Percentiles rank a stretch among this genome's conserved stretches.
Evolutionary conservation across 2,329 filamentous ascomycete species (phyloP).

Genomic region (Xylariales sp.): DNA sequence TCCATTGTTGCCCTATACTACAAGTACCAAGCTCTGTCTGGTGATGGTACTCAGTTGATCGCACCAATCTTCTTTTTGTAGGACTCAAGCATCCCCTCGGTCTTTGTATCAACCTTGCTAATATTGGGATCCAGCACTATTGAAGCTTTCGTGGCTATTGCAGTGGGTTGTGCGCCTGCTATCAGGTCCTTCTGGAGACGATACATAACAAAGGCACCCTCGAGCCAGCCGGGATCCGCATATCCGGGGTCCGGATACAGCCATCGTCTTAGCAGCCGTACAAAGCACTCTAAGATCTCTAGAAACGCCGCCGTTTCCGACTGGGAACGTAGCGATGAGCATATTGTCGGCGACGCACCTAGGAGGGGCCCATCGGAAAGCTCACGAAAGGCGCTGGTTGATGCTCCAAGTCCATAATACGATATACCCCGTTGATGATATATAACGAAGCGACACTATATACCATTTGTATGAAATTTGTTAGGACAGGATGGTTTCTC

Average conservation of each 20-base stretch:
- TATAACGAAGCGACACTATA: not conserved
- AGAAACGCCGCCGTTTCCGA: not conserved
- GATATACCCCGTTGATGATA: not conserved
- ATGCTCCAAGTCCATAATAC: not conserved
- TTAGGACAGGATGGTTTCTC: not conserved
- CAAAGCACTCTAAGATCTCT: not conserved
- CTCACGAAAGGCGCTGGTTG: not conserved
- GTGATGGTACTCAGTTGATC: slow-evolving; percentile 16
- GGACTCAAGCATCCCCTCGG: not conserved
- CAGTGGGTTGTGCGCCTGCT: slow-evolving; percentile 12
- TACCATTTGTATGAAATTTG: not conserved
- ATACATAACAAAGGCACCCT: slow-evolving; percentile 6
- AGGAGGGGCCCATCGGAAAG: not conserved
- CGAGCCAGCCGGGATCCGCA: not conserved
- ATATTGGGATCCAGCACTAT: slow-evolving; percentile 3
- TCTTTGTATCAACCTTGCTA: not conserved
- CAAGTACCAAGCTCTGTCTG: slow-evolving; percentile 9
- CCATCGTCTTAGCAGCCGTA: not conserved
- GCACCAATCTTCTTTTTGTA: slow-evolving; percentile 20
- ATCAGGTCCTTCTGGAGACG: slow-evolving; percentile 15
- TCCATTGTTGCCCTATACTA: slow-evolving; percentile 16
- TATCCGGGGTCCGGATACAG: slow-evolving; percentile 5
- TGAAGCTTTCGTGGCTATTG: slow-evolving; percentile 12
- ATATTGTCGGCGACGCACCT: not conserved
- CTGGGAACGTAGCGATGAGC: slow-evolving; percentile 16